Base-by-base conservation (phyloP, 83 land plant genomes). In the Larix sibirica region DNA sequence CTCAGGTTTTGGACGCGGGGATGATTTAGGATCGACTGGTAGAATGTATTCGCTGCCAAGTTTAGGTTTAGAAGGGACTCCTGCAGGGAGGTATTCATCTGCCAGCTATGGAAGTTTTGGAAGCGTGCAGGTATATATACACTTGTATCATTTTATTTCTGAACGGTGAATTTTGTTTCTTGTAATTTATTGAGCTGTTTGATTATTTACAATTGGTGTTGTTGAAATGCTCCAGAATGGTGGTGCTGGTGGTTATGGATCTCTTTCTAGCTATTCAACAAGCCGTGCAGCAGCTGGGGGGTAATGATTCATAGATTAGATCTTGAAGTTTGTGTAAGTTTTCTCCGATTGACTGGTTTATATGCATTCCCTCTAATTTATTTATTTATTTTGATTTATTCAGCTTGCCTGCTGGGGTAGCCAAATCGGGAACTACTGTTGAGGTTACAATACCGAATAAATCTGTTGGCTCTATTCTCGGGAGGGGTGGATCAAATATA, bases 61-160 rank as follows among this genome's bases (percentile, higher is more conserved):
- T 54, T 79, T 88, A 84, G 91, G 91, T 47, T 82, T 74, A 6
- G 89, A 92, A 85, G 93, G 91, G 62, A 84, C 84, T 77, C 82
- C 84, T 21, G 67, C 83, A 83, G 94, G 87, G 69, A 13, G 85
- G 47, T 82, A 76, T 18, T 81, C 78, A 83, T 62, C 69, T 77
- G 94, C 88, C 16, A 59, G 79, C 24, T 90, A 90, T 86, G 89
- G 90, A 58, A 77, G 87, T 40, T 88, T 87, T 84, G 74, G 84
- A 62, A 75, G 89, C 24, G 59, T 83, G 24, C 96, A 94, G 93
- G 95, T 1, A 20, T 12, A 24, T 24, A 62, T 77, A 0, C 16
- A 1, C 18, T 75, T 21, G 1, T 60, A 31, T 50, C 36, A 18
- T 21, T 66, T 63, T 33, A 81, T 54, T 44, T 3, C 13, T 75